Base-by-base conservation (phyloP, 1,284 basidiomycete species). In the Rugosomyces carneus region DNA sequence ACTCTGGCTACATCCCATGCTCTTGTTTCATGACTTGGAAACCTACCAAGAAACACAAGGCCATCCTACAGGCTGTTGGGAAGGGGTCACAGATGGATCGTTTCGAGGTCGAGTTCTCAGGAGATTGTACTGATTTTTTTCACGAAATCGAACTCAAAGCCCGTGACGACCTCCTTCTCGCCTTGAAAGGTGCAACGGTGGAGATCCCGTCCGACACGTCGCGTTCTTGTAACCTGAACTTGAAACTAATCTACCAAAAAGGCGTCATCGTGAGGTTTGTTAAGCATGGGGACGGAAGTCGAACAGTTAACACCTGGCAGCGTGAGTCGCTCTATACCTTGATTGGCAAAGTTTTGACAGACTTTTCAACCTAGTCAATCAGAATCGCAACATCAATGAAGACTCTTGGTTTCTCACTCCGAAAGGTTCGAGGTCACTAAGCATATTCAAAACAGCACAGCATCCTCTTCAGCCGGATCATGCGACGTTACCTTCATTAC, bases 21-120 rank as follows among this genome's bases (percentile, higher is more conserved):
- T 62, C 50, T 18, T 60, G 73, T 16, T 65, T 62, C 47, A 75
- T 76, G 74, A 54, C 60, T 37, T 76, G 72, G 68, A 60, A 61
- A 16, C 56, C 60, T 2, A 56, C 57, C 10, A 56, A 49, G 26
- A 50, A 52, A 54, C 62, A 52, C 47, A 59, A 18, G 40, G 39
- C 42, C 55, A 50, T 57, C 15, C 42, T 57, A 11, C 48, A 53
- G 37, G 26, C 49, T 10, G 49, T 26, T 8, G 42, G 34, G 18
- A 40, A 40, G 7, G 59, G 38, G 48, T 53, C 41, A 23, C 26
- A 43, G n/a, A 29, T 41, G 37, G 48, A 59, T 41, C 60, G 60
- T 31, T 68, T 76, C 49, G 65, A 71, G 26, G 60, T 72, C 27
- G 54, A 63, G 41, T 57, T 75, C 15, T 51, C 58, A 5, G 62